A percentile compares a stretch with the other conserved stretches of the same genome.
Evolutionary conservation across 1,139 yeast genomes (phyloP).

Genomic region (Suhomyces maxii): DNA sequence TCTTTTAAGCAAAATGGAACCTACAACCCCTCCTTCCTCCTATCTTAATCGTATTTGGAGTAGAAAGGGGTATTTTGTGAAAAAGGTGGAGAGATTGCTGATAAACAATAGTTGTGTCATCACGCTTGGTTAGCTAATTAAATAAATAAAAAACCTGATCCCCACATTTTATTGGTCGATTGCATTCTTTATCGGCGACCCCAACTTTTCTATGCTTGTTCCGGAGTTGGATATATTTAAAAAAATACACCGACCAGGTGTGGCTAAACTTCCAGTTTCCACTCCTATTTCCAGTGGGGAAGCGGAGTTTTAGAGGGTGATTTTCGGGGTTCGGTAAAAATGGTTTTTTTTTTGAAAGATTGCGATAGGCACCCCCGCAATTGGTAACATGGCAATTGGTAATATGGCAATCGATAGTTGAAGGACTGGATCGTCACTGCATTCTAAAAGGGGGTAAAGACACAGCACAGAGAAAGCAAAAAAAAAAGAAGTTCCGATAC

Average conservation of each 20-base stretch:
- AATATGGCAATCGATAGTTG: too few species aligned
- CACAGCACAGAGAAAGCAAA: too few species aligned
- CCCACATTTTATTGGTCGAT: constrained; percentile 1
- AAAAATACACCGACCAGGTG: too few species aligned
- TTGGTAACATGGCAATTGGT: too few species aligned
- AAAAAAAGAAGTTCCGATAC: constrained; percentile 51
- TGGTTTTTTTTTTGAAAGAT: too few species aligned
- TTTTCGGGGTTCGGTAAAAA: not conserved
- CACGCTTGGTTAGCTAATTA: too few species aligned
- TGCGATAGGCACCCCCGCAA: not conserved
- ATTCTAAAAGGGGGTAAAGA: too few species aligned
- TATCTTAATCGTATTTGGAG: not conserved
- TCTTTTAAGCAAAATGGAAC: not conserved
- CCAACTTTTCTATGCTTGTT: not conserved
- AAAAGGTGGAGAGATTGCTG: constrained; percentile 2
- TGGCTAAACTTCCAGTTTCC: not conserved
- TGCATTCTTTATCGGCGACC: not conserved
- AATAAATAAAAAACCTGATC: not conserved
- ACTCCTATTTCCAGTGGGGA: not conserved
- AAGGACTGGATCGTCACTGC: too few species aligned
- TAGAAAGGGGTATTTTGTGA: not conserved
- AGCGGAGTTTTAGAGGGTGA: not conserved
- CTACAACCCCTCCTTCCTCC: not conserved
- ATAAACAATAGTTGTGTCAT: not conserved
- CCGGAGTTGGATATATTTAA: not conserved